phyloP scores from a whole-genome alignment of 257 asterid genomes.

The Solanum paucissectum region DNA sequence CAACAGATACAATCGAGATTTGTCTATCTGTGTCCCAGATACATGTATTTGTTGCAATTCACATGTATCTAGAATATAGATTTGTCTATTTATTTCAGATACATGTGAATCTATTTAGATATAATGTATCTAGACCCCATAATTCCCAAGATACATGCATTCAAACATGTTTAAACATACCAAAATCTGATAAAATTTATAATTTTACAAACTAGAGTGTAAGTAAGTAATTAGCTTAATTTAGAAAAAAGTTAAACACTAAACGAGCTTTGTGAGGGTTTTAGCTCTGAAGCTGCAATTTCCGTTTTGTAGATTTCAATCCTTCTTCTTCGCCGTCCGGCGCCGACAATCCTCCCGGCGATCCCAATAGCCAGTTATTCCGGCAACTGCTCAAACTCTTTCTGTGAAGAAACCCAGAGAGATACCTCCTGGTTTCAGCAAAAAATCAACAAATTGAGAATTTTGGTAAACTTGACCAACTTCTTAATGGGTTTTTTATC shows the following conservation, averaged over 20 bases:
- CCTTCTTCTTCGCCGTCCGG: neutral
- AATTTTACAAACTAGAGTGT: no score
- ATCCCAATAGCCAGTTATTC: neutral
- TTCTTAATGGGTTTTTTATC: neutral
- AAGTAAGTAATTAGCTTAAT: no score
- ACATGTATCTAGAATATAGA: no score
- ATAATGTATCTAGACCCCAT: no score
- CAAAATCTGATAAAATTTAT: no score
- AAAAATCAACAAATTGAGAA: neutral
- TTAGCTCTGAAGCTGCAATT: neutral
- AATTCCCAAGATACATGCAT: no score
- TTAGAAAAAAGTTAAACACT: neutral
- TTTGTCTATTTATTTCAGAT: no score
- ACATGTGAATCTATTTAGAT: no score
- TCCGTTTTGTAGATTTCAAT: neutral
- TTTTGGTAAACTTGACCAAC: neutral
- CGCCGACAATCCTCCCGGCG: neutral
- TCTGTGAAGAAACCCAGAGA: neutral
- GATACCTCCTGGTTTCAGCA: neutral
- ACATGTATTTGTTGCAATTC: no score
- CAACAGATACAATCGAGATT: neutral
- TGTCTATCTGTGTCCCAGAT: neutral
- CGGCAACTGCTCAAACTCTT: neutral
- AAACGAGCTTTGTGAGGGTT: neutral
- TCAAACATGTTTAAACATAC: no score